phyloP scores from a whole-genome alignment of 2,329 filamentous ascomycete genomes.

The Stagonosporopsis tanaceti region DNA sequence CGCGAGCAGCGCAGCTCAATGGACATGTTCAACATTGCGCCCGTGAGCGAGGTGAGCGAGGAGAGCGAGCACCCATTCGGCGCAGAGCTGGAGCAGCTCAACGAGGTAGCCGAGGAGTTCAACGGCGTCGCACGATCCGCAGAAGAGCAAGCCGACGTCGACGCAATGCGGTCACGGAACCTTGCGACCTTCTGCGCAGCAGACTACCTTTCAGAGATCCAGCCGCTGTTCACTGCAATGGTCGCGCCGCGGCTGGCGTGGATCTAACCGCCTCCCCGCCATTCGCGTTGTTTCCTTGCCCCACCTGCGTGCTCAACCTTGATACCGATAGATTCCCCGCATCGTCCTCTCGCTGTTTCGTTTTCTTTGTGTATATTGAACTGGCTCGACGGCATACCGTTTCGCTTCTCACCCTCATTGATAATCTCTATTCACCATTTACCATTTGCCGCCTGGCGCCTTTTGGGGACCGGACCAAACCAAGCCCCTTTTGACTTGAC shows the following conservation, averaged over 20 bases:
- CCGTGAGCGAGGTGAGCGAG: slow-evolving; percentile 35
- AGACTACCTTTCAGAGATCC: slow-evolving; percentile 85
- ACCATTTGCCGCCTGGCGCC: neutral
- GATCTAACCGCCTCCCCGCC: slow-evolving; percentile 33
- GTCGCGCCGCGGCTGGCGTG: slow-evolving; percentile 42
- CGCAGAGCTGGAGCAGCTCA: slow-evolving; percentile 87
- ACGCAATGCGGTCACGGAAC: slow-evolving; percentile 72
- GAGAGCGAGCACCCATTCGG: slow-evolving; percentile 76
- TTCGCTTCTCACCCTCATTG: slow-evolving; percentile 10
- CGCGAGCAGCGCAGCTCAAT: slow-evolving; percentile 60
- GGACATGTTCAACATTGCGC: slow-evolving; percentile 51
- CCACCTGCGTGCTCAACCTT: neutral
- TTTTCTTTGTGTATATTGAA: slow-evolving; percentile 16
- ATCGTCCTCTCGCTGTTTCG: neutral
- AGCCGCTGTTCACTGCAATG: slow-evolving; percentile 61
- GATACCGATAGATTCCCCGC: slow-evolving; percentile 7
- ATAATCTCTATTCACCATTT: slow-evolving; percentile 12
- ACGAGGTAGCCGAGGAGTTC: slow-evolving; percentile 91
- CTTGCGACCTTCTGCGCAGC: slow-evolving; percentile 77
- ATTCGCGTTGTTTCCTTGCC: neutral
- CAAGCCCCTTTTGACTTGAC: neutral
- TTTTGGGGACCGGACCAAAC: neutral
- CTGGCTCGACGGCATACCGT: neutral
- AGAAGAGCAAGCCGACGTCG: slow-evolving; percentile 76
- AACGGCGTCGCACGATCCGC: slow-evolving; percentile 65